A percentile compares a stretch with the other conserved stretches of the same genome.
phyloP scores from a whole-genome alignment of 2,329 filamentous ascomycete genomes.

The Fusarium multiceps region DNA sequence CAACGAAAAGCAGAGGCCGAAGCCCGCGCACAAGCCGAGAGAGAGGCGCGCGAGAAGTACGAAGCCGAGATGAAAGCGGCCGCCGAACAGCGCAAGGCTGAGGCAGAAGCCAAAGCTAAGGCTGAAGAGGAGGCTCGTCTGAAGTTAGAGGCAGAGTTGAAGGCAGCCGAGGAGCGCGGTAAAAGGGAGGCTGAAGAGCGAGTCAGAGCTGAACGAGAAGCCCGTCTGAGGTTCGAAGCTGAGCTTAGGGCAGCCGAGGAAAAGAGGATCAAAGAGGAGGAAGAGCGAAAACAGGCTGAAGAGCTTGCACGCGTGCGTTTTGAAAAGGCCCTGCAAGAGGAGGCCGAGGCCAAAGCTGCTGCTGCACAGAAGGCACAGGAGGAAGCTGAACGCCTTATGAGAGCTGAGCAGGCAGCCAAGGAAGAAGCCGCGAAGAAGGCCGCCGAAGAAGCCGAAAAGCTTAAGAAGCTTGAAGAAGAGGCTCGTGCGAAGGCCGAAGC shows the following conservation, averaged over 20 bases:
- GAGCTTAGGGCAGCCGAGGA: slow-evolving; percentile 59
- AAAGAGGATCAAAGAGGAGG: slow-evolving; percentile 54
- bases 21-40: slow-evolving; percentile 44
- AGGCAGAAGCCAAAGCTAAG: slow-evolving; percentile 59
- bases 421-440: slow-evolving; percentile 55
- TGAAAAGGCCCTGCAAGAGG: slow-evolving; percentile 56
- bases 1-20: slow-evolving; percentile 36
- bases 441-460: slow-evolving; percentile 53
- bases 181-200: slow-evolving; percentile 62
- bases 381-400: slow-evolving; percentile 55
- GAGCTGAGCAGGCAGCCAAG: slow-evolving; percentile 54
- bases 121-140: slow-evolving; percentile 59
- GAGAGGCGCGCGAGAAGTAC: slow-evolving; percentile 60
- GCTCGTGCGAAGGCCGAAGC: slow-evolving; percentile 55
- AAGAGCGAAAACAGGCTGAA: slow-evolving; percentile 58
- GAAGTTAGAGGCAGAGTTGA: slow-evolving; percentile 60
- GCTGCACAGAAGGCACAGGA: slow-evolving; percentile 57
- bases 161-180: slow-evolving; percentile 57
- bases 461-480: slow-evolving; percentile 58
- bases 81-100: slow-evolving; percentile 58
- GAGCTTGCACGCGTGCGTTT: slow-evolving; percentile 57
- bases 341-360: slow-evolving; percentile 56
- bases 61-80: slow-evolving; percentile 59
- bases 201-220: slow-evolving; percentile 53
- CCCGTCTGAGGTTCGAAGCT: slow-evolving; percentile 53